A percentile compares a stretch with the other conserved stretches of the same genome.
These are phyloP conservation scores for Metarhizium brunneum DNA, from an alignment of 2,329 filamentous ascomycete species.

Conservation along the genomic window DNA sequence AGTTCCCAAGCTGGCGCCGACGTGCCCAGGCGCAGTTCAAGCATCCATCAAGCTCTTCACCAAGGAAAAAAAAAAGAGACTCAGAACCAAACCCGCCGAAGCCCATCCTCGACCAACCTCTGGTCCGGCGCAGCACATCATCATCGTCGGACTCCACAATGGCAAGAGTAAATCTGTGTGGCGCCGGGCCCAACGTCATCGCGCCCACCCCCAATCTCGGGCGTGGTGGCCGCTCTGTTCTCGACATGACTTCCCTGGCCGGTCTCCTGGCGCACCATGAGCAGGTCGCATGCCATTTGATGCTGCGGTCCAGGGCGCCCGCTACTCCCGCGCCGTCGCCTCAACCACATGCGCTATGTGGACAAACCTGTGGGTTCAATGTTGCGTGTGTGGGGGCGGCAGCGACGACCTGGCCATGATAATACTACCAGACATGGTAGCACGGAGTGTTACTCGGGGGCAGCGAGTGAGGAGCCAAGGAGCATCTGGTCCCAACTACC, in stretches of 20 bases:
- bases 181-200: not conserved
- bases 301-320: not conserved
- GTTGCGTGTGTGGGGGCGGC: not conserved
- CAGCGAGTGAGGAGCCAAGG: not conserved
- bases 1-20: too few species aligned
- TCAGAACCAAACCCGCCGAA: too few species aligned
- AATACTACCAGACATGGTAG: too few species aligned
- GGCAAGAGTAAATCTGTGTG: not conserved
- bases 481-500: not conserved
- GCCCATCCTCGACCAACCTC: too few species aligned
- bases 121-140: not conserved
- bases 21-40: too few species aligned
- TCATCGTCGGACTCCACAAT: not conserved
- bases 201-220: not conserved
- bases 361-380: not conserved
- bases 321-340: conserved; percentile 1
- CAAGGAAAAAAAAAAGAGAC: not conserved
- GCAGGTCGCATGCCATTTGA: too few species aligned
- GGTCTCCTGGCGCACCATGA: not conserved
- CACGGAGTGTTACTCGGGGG: too few species aligned
- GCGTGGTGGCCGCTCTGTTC: not conserved
- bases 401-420: not conserved
- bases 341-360: not conserved
- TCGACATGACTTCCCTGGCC: not conserved
- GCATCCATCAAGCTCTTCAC: too few species aligned